Conservation (phyloP, 495 filamentous ascomycete genomes). For the Lasiosphaeriaceae sp. region DNA sequence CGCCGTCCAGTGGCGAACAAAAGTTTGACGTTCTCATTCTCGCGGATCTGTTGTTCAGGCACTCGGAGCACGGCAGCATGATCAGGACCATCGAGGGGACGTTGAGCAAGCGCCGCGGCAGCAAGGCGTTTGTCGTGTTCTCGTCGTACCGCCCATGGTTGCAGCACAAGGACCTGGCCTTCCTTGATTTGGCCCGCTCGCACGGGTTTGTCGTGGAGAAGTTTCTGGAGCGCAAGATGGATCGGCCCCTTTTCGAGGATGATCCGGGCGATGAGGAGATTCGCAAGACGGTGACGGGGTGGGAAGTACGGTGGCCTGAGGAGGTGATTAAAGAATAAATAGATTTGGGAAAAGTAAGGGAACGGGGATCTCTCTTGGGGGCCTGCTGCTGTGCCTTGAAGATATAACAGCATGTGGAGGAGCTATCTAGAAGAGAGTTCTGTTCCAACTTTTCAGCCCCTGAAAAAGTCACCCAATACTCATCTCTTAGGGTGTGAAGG, state of each 20-base stretch:
- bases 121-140: conserved; percentile 81
- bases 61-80: conserved; percentile 76
- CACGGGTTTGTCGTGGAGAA: conserved; percentile 70
- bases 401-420: too few species aligned
- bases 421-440: too few species aligned
- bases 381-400: too few species aligned
- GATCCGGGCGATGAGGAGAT: conserved; percentile 77
- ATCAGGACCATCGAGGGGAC: conserved; percentile 63
- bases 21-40: conserved; percentile 77
- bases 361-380: too few species aligned
- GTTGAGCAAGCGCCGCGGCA: conserved; percentile 48
- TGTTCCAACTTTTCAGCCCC: too few species aligned
- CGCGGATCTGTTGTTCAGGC: conserved; percentile 85
- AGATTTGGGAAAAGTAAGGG: too few species aligned
- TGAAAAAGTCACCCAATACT: too few species aligned
- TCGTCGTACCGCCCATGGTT: conserved; percentile 92
- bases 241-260: conserved; percentile 80
- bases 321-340: neutral
- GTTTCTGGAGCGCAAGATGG: conserved; percentile 75
- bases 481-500: too few species aligned
- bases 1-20: conserved; percentile 6
- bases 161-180: conserved; percentile 72
- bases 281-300: conserved; percentile 77
- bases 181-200: conserved; percentile 71
- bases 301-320: conserved; percentile 55